Evolutionary conservation across 2,329 filamentous ascomycete species (phyloP).

Genomic region (Blastomyces emzantsi): DNA sequence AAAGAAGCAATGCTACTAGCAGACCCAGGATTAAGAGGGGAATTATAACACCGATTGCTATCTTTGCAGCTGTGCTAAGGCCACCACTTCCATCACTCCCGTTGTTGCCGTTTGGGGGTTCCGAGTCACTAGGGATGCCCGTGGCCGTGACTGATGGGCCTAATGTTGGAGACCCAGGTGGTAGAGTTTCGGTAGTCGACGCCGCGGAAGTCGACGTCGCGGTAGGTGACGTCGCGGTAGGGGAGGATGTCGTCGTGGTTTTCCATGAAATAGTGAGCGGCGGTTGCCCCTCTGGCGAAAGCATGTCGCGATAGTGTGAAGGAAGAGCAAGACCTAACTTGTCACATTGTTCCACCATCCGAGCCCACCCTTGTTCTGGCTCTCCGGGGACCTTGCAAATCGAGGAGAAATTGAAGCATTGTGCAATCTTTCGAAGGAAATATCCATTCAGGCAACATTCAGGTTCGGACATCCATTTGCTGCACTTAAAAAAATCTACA

Average conservation of each 20-base stretch:
- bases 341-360: neutral
- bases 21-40: neutral
- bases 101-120: neutral
- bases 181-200: neutral
- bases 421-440: too few relatives aligned
- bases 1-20: neutral
- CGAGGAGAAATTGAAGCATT: neutral
- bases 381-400: neutral
- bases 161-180: neutral
- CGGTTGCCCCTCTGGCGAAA: too few relatives aligned
- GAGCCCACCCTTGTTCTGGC: neutral
- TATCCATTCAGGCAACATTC: too few relatives aligned
- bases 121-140: neutral
- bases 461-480: neutral
- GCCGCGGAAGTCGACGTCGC: neutral
- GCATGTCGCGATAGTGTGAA: neutral
- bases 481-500: neutral
- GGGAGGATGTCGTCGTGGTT: neutral
- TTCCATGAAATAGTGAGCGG: neutral
- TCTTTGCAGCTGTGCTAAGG: neutral
- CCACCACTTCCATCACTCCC: neutral
- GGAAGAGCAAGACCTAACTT: neutral
- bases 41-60: neutral
- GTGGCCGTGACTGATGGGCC: neutral
- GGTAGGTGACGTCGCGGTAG: neutral